A percentile compares a stretch with the other conserved stretches of the same genome.
Evolutionary conservation across 768 basidiomycete species (phyloP).

Genomic region (Agaricus sinodeliciosus): DNA sequence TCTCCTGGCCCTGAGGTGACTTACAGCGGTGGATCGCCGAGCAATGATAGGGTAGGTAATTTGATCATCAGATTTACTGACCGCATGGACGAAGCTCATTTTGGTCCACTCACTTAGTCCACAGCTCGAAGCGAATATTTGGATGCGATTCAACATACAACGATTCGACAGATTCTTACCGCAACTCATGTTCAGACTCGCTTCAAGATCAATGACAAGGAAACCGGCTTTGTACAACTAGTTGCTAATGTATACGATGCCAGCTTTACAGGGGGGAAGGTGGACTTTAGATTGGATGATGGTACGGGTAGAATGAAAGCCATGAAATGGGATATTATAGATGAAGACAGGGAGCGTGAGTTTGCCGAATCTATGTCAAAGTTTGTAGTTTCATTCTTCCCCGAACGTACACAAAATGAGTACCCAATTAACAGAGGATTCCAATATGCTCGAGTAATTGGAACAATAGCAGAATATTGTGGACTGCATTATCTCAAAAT

Average conservation of each 20-base stretch:
- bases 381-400: not conserved
- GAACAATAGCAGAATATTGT: constrained; percentile 17
- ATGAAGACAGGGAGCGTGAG: constrained; percentile 5
- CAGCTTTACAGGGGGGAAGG: not conserved
- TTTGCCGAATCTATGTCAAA: not conserved
- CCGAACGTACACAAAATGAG: not conserved
- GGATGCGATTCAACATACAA: constrained; percentile 2
- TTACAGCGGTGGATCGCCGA: not conserved
- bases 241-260: constrained; percentile 10
- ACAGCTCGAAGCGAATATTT: not conserved
- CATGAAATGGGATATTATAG: not conserved
- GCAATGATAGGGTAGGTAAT: not conserved
- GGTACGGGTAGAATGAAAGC: constrained; percentile 13
- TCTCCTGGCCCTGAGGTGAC: not conserved
- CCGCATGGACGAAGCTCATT: not conserved
- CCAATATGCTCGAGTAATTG: constrained; percentile 15
- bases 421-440: constrained; percentile 3
- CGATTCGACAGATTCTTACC: constrained; percentile 7
- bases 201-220: constrained; percentile 9
- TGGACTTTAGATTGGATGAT: constrained; percentile 8
- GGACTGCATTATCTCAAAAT: constrained; percentile 17
- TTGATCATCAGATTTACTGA: not conserved
- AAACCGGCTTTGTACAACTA: constrained; percentile 9
- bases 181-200: not conserved
- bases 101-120: not conserved